Percentiles rank a stretch among this genome's conserved stretches.
Conservation (phyloP, 169 alveolate genomes). For the Plasmodium billcollinsi region DNA sequence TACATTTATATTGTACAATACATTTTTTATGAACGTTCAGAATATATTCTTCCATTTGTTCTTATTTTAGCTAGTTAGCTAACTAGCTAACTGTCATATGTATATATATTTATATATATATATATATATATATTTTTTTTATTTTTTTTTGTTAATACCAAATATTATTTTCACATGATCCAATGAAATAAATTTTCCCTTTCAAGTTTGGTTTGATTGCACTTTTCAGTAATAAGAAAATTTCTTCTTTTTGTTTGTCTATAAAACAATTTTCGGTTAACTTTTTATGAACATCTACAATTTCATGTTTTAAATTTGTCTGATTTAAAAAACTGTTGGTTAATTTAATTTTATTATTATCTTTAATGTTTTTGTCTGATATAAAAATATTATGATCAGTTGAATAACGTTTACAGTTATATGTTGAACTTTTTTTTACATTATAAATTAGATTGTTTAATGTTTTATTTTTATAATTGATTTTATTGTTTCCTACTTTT, state of each 20-base stretch:
- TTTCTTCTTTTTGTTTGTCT: conserved; percentile 67
- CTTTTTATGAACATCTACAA: conserved; percentile 50
- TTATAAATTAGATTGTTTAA: not conserved
- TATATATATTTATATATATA: too few relatives aligned
- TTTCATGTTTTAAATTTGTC: conserved; percentile 49
- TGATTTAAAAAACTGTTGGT: conserved; percentile 36
- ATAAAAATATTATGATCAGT: not conserved
- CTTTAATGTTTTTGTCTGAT: not conserved
- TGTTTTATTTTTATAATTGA: not conserved
- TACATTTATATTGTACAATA: not conserved
- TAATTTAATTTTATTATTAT: conserved; percentile 20
- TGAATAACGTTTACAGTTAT: conserved; percentile 8
- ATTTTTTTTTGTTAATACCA: conserved; percentile 40
- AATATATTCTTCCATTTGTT: not conserved
- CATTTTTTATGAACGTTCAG: not conserved
- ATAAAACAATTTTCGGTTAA: conserved; percentile 63
- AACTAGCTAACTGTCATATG: not conserved
- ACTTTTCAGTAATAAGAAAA: conserved; percentile 42
- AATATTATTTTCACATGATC: conserved; percentile 71
- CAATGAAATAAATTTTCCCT: conserved; percentile 68
- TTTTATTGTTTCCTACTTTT: too few relatives aligned
- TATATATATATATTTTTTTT: conserved; percentile 10
- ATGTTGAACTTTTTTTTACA: not conserved
- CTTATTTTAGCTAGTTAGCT: not conserved
- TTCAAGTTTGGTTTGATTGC: conserved; percentile 70